A percentile compares a stretch with the other conserved stretches of the same genome.
Conservation (phyloP, 129 eudicot species). For the Silybum marianum region DNA sequence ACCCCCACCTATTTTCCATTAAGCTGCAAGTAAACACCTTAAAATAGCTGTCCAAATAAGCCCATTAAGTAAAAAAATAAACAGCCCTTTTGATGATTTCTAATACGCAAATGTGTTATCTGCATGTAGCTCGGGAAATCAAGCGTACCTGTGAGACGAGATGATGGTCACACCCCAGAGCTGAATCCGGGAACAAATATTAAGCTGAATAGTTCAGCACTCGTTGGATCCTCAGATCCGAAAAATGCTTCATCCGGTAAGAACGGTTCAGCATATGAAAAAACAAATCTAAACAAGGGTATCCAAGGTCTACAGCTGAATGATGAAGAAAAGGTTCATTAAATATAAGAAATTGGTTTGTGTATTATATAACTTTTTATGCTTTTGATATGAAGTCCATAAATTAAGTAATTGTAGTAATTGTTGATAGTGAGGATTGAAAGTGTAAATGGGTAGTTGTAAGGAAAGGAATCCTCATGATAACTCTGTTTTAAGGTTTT, state of each 20-base stretch:
- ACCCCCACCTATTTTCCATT: too few relatives aligned
- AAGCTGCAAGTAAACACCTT: too few relatives aligned
- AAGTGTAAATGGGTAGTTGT: constrained; percentile 36
- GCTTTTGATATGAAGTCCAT: neutral
- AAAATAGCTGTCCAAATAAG: too few relatives aligned
- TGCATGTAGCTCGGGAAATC: constrained; percentile 38
- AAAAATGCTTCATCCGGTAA: constrained; percentile 46
- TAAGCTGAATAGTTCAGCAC: constrained; percentile 48
- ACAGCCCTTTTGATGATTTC: neutral
- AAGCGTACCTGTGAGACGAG: constrained; percentile 47
- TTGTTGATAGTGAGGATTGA: neutral
- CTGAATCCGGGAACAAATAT: constrained; percentile 41
- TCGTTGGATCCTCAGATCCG: constrained; percentile 45
- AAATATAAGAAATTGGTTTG: constrained; percentile 7
- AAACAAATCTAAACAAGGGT: constrained; percentile 47
- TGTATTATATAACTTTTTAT: constrained; percentile 28
- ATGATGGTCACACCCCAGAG: constrained; percentile 42
- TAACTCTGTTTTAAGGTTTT: neutral
- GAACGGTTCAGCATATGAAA: constrained; percentile 49
- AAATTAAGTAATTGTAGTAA: constrained; percentile 4
- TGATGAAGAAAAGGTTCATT: constrained; percentile 48
- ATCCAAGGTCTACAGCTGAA: constrained; percentile 56
- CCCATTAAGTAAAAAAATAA: too few relatives aligned
- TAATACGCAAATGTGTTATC: neutral
- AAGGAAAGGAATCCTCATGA: neutral